Evolutionary conservation across 2,329 filamentous ascomycete genomes (phyloP).

Genomic region (Gremmenia infestans): DNA sequence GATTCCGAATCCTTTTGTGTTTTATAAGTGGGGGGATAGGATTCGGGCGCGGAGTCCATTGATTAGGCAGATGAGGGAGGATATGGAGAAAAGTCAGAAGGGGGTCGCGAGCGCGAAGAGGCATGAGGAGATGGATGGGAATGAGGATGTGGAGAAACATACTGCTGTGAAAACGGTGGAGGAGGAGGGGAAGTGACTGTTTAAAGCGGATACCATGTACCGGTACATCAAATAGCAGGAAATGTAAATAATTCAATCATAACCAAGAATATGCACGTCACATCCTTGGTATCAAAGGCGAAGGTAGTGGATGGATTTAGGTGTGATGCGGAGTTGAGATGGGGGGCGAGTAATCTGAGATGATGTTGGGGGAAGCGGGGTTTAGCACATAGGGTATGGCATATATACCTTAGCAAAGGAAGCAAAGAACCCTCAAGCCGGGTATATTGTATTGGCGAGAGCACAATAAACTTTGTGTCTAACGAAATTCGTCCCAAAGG

Average conservation of each 20-base stretch:
- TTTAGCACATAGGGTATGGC: too few relatives aligned
- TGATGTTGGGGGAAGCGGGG: too few relatives aligned
- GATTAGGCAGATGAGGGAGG: conserved; percentile 33
- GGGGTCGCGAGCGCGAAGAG: conserved; percentile 17
- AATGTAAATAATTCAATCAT: background rate
- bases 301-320: too few relatives aligned
- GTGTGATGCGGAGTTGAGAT: too few relatives aligned
- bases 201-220: background rate
- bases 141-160: conserved; percentile 3
- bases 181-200: background rate
- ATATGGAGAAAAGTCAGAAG: conserved; percentile 26
- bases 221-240: background rate
- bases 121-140: conserved; percentile 8
- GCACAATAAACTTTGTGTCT: too few relatives aligned
- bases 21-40: conserved; percentile 58
- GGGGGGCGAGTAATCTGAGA: too few relatives aligned
- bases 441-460: too few relatives aligned
- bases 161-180: background rate
- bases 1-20: conserved; percentile 75
- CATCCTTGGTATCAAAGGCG: too few relatives aligned
- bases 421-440: too few relatives aligned
- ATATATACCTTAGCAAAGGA: too few relatives aligned
- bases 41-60: conserved; percentile 49
- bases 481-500: too few relatives aligned
- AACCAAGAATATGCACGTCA: background rate